Base-by-base conservation (phyloP, 305 asterid genomes). In the Fraxinus velutina region DNA sequence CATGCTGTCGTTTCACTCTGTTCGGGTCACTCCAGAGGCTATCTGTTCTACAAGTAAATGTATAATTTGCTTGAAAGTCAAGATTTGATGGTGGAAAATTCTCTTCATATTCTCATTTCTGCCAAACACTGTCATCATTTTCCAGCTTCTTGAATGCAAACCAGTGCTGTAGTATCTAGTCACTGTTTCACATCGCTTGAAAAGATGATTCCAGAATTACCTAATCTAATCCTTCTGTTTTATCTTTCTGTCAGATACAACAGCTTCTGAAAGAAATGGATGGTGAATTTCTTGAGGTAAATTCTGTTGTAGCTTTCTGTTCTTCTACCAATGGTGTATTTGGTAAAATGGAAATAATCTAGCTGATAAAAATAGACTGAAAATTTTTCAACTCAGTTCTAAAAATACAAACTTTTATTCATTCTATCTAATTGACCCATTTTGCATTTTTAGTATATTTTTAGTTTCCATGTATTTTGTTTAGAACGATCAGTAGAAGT, bases 201-300 rank as follows among this genome's bases (percentile, higher is more conserved):
- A 19, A 19, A 57, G 68, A 60, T 1, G 2, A 57, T 36, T 42
- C 10, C 47, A 1, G 30, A 19, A 19, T 42, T 37, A 75, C 78
- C 2, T 0, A 55, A 34, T 36, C 37, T 77, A 60, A 70, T 72
- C 33, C 52, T 52, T 22, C 50, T 68, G 72, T 24, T 47, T 85
- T 34, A 33, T 75, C 77, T 85, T 79, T 79, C 36, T 85, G 82
- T 6, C 94, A 95, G 99, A 87, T 95, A 83, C 93, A 92, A 76
- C 89, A 81, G 78, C 84, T 95, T 82, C 87, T 95, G 82, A 92
- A 92, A 85, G 97, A 91, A 85, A 76, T 95, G 85, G 98, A 91
- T 80, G 99, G 98, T 73, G 99, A 95, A 87, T 95, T 93, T 89
- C 86, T 95, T 0, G 88, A 91, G 94, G 99, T 95, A 81, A 79